A percentile compares a stretch with the other conserved stretches of the same genome.
Conservation (phyloP, 2,329 filamentous ascomycete genomes). For the Fusarium brevicatenulatum region DNA sequence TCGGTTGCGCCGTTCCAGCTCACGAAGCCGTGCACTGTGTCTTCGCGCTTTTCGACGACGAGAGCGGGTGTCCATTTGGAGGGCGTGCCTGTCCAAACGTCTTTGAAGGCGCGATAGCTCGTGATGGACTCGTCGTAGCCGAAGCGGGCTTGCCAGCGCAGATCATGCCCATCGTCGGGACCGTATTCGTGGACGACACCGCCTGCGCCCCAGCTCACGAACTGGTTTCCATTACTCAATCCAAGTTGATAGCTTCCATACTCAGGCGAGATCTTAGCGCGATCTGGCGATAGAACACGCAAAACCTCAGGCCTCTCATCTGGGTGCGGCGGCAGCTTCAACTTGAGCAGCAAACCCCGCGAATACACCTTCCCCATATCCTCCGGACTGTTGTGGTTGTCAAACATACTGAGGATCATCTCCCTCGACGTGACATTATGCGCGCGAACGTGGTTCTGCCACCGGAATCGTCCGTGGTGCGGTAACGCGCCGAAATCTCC, state of each 20-base stretch:
- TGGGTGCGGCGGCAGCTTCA: conserved; percentile 29
- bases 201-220: conserved; percentile 37
- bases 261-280: conserved; percentile 13
- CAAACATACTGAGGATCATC: conserved; percentile 47
- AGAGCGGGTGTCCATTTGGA: conserved; percentile 26
- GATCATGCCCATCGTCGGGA: conserved; percentile 28
- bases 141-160: conserved; percentile 42
- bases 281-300: conserved; percentile 16
- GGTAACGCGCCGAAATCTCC: conserved; percentile 40
- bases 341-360: conserved; percentile 18
- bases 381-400: conserved; percentile 48
- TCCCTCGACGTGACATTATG: conserved; percentile 31
- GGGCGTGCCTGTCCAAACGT: conserved; percentile 39
- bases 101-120: conserved; percentile 42
- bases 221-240: conserved; percentile 38
- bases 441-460: conserved; percentile 50
- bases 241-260: conserved; percentile 35
- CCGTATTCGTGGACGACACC: conserved; percentile 43
- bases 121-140: conserved; percentile 31
- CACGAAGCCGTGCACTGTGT: conserved; percentile 20
- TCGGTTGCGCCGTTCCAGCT: conserved; percentile 45
- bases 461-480: conserved; percentile 47
- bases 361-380: conserved; percentile 10
- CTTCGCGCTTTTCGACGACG: conserved; percentile 17
- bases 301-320: conserved; percentile 17